Evolutionary conservation across 768 basidiomycete species (phyloP).

Genomic region (Lactarius akahatsu): DNA sequence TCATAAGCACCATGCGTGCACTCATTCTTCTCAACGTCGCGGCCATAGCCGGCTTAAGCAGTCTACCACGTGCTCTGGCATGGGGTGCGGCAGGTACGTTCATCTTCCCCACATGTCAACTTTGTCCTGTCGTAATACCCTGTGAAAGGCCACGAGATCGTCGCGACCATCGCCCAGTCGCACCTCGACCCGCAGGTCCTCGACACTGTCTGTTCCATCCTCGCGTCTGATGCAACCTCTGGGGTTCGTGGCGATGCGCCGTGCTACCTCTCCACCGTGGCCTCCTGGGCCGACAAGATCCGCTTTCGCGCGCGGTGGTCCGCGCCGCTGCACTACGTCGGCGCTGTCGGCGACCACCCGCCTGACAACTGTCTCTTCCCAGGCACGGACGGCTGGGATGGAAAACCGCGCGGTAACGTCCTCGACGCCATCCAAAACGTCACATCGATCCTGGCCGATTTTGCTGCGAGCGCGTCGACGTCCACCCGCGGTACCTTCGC

Average conservation of each 20-base stretch:
- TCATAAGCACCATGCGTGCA: not conserved
- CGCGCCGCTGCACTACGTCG: constrained; percentile 71
- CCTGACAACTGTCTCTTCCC: constrained; percentile 74
- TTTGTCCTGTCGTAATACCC: not conserved
- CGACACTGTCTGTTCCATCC: constrained; percentile 65
- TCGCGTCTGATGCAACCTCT: constrained; percentile 43
- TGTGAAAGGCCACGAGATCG: constrained; percentile 77
- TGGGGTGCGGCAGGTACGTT: constrained; percentile 22
- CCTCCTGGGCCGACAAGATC: constrained; percentile 84
- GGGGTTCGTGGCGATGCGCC: constrained; percentile 37
- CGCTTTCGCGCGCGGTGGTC: constrained; percentile 61
- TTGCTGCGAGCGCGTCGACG: constrained; percentile 36
- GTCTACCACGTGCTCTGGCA: not conserved
- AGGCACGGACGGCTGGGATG: constrained; percentile 72
- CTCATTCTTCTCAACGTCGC: not conserved
- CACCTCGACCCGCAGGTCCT: constrained; percentile 76
- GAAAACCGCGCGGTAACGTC: constrained; percentile 58
- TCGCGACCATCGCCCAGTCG: constrained; percentile 93
- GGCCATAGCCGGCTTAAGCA: not conserved
- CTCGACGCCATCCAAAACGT: constrained; percentile 78
- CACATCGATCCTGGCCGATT: constrained; percentile 58
- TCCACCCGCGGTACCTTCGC: constrained; percentile 31
- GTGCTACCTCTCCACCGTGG: constrained; percentile 81
- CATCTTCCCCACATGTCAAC: too few species aligned
- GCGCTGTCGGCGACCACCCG: constrained; percentile 75